Conservation (phyloP, 2,329 filamentous ascomycete genomes). For the Colletotrichum sp. region DNA sequence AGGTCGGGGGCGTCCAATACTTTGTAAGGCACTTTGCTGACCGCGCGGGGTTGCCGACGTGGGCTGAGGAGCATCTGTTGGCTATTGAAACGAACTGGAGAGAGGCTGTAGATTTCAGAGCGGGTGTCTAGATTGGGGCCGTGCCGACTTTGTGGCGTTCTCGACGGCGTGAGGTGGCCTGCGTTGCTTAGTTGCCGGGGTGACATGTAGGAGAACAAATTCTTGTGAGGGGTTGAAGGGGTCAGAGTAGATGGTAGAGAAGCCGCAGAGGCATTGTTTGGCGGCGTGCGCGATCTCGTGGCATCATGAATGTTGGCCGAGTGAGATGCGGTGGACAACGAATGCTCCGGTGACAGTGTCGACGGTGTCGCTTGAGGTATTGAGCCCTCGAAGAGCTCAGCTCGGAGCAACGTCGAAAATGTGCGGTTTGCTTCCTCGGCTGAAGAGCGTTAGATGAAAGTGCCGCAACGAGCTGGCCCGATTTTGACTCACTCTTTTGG, state of each 20-base stretch:
- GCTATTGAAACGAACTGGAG: constrained; percentile 89
- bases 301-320: constrained; percentile 62
- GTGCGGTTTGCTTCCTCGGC: constrained; percentile 95
- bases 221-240: constrained; percentile 96
- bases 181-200: constrained; percentile 72
- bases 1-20: constrained; percentile 95
- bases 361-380: constrained; percentile 81
- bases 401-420: constrained; percentile 85
- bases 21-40: constrained; percentile 97
- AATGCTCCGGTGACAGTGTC: constrained; percentile 64
- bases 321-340: constrained; percentile 53
- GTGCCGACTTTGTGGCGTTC: constrained; percentile 87
- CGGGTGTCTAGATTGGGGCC: constrained; percentile 87
- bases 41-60: constrained; percentile 83
- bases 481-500: constrained; percentile 74
- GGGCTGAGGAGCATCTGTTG: constrained; percentile 93
- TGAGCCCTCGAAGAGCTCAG: constrained; percentile 90
- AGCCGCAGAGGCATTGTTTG: constrained; percentile 65
- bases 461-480: neutral
- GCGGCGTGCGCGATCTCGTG: constrained; percentile 81
- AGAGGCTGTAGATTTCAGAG: constrained; percentile 94
- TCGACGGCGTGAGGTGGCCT: constrained; percentile 86
- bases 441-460: constrained; percentile 28
- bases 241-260: constrained; percentile 78
- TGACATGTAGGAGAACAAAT: constrained; percentile 91